Evolutionary conservation across 225 moss, liverwort and hornwort genomes (phyloP).

Genomic region (Marchantia polymorpha): DNA sequence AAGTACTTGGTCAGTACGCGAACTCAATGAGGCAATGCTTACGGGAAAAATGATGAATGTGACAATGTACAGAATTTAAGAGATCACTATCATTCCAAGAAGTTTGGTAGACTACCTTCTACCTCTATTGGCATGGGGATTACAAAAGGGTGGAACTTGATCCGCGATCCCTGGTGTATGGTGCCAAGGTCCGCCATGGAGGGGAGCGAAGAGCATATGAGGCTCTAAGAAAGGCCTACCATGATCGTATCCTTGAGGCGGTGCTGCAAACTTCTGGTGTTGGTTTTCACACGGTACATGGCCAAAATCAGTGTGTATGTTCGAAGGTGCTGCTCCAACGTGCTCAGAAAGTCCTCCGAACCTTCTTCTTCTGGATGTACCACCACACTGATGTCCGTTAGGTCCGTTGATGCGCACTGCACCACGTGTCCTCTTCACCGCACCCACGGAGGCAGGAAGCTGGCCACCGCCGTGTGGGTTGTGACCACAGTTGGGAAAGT

Average conservation of each 20-base stretch:
- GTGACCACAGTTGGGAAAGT: background rate
- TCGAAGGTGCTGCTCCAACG: background rate
- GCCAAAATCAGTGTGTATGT: background rate
- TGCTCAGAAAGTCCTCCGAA: background rate
- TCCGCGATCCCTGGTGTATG: background rate
- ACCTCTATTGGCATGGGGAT: conserved; percentile 2
- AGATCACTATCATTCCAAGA: background rate
- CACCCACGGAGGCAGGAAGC: background rate
- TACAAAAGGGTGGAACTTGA: background rate
- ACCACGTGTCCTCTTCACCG: conserved; percentile 8
- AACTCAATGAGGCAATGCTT: background rate
- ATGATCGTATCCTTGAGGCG: background rate
- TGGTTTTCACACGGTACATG: conserved; percentile 9
- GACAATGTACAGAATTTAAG: background rate
- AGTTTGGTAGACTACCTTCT: background rate
- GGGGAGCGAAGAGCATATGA: background rate
- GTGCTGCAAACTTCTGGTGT: background rate
- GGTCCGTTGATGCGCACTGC: background rate
- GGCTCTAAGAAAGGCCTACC: background rate
- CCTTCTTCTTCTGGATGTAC: background rate
- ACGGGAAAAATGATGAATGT: background rate
- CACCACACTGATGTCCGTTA: background rate
- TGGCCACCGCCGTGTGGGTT: background rate
- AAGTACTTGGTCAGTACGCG: background rate
- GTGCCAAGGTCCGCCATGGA: conserved; percentile 1